Evolutionary conservation across 2,329 filamentous ascomycete species (phyloP).

Genomic region (Trichoderma oligosporum): DNA sequence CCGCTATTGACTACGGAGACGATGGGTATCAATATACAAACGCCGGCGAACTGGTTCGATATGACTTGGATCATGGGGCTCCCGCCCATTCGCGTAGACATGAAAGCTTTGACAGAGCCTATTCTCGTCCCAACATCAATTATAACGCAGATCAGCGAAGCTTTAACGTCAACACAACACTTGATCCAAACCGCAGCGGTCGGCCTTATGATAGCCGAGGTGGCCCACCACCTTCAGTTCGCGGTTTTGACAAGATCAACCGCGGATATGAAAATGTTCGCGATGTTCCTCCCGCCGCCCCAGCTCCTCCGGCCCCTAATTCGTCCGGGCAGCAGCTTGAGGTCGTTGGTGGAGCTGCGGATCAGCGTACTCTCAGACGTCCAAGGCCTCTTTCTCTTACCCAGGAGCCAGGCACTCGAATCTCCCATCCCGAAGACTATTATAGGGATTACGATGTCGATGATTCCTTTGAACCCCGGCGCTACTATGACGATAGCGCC

Average conservation of each 20-base stretch:
- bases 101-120: slow-evolving; percentile 54
- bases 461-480: slow-evolving; percentile 36
- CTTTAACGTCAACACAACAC: slow-evolving; percentile 45
- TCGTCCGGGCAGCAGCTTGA: slow-evolving; percentile 25
- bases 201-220: slow-evolving; percentile 40
- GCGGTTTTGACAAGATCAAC: slow-evolving; percentile 68
- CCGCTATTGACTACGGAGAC: slow-evolving; percentile 51
- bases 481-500: slow-evolving; percentile 47
- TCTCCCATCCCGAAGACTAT: slow-evolving; percentile 45
- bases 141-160: slow-evolving; percentile 45
- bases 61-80: slow-evolving; percentile 56
- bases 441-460: slow-evolving; percentile 50
- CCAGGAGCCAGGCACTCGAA: slow-evolving; percentile 46
- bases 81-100: slow-evolving; percentile 35
- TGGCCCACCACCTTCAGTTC: slow-evolving; percentile 63
- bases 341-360: slow-evolving; percentile 15
- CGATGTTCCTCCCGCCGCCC: slow-evolving; percentile 42
- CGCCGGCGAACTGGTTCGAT: slow-evolving; percentile 57
- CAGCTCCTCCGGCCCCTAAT: slow-evolving; percentile 37
- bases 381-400: slow-evolving; percentile 50
- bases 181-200: slow-evolving; percentile 41
- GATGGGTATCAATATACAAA: slow-evolving; percentile 63
- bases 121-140: slow-evolving; percentile 54
- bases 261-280: slow-evolving; percentile 47
- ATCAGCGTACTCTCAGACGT: slow-evolving; percentile 28